Base-by-base conservation (phyloP, 108 stramenopile species). In the Schizochytrium sp. region DNA sequence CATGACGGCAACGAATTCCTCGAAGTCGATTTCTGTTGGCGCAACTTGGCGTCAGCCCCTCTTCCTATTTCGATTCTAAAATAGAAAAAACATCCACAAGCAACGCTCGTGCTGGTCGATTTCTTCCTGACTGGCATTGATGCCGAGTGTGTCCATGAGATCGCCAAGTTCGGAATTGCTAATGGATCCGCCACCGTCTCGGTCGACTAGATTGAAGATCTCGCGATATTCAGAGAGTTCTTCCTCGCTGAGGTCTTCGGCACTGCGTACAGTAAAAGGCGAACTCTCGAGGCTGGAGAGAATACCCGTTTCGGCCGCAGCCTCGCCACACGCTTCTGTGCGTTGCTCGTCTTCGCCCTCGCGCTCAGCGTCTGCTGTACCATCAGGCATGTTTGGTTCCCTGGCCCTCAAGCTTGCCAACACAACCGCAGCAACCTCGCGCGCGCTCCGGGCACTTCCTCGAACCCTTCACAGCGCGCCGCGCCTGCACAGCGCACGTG, bases 91-190 rank as follows among this genome's bases (percentile, higher is more conserved):
- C 0, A 34, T 34, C 34, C 34, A 34, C 34, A 34, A 34, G 0
- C 34, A 34, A 34, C 34, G 34, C 34, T 34, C 34, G 34, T 34
- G 34, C 34, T 34, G 88, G 23, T 94, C 94, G 8, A 95, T 92
- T 55, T 95, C 95, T 47, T 95, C 94, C 4, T 94, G 92, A 19
- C 90, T 91, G 5, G 94, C 95, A 90, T 94, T 93, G 43, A 95
- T 95, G 23, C 95, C 94, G 5, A 95, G 87, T 4, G 95, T 94
- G 23, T 93, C 94, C 94, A 95, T 91, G 34, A 95, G 72, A 43
- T 95, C 94, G 16, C 92, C 94, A 6, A 95, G 92, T 88, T 95
- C 95, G n/a, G 90, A 93, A 60, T 93, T 94, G 14, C 89, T 93
- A 58, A 95, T 94, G 1, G 91, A 91, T 6, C 94, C 94, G 43